Conservation (phyloP, 306 rosid species). For the Casuarina glauca region DNA sequence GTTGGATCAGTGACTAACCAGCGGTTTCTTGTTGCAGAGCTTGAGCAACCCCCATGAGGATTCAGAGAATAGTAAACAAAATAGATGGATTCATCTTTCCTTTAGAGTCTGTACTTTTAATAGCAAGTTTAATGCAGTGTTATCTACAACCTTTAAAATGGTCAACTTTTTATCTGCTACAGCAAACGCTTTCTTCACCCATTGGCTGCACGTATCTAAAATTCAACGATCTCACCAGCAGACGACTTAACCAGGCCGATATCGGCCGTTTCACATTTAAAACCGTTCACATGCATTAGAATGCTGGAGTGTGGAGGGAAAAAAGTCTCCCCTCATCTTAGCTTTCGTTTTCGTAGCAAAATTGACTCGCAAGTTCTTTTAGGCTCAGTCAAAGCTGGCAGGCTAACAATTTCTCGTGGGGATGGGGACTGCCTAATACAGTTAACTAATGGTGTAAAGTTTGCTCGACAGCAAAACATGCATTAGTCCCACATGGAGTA, state of each 20-base stretch:
- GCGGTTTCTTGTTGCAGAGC: conserved; percentile 42
- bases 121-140: not conserved
- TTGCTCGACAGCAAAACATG: too few relatives aligned
- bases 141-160: not conserved
- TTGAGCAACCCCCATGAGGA: conserved; percentile 42
- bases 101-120: not conserved
- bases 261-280: not conserved
- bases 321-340: too few relatives aligned
- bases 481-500: too few relatives aligned
- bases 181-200: not conserved
- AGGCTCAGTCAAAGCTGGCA: too few relatives aligned
- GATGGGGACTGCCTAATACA: too few relatives aligned
- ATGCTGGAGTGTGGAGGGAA: too few relatives aligned
- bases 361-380: too few relatives aligned
- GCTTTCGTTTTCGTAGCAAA: too few relatives aligned
- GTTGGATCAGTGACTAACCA: conserved; percentile 38
- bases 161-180: not conserved
- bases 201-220: not conserved
- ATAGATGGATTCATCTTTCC: not conserved
- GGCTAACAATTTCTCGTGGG: too few relatives aligned
- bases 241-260: not conserved
- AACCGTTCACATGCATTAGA: not conserved
- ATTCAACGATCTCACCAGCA: not conserved
- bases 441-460: too few relatives aligned
- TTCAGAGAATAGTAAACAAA: not conserved